These are phyloP conservation scores for Fomitopsis schrenkii DNA, from an alignment of 1,284 basidiomycete species.

Conservation along the genomic window DNA sequence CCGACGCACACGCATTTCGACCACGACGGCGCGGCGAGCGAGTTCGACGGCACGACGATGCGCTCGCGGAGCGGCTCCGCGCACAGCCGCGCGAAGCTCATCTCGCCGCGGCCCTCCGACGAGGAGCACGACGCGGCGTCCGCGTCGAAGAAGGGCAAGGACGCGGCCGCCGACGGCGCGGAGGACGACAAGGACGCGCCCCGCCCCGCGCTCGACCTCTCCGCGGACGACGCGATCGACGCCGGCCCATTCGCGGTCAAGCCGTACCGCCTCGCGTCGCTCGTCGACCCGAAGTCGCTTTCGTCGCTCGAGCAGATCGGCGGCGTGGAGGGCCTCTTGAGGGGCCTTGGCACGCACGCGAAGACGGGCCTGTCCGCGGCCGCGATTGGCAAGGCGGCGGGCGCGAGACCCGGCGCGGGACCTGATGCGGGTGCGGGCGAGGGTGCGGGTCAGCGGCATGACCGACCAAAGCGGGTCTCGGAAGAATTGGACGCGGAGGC, in stretches of 20 bases:
- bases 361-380: slow-evolving; percentile 47
- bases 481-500: slow-evolving; percentile 11
- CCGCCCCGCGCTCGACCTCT: slow-evolving; percentile 33
- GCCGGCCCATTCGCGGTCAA: slow-evolving; percentile 69
- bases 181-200: slow-evolving; percentile 24
- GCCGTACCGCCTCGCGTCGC: slow-evolving; percentile 76
- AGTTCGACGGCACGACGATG: slow-evolving; percentile 24
- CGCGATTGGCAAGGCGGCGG: slow-evolving; percentile 7
- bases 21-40: slow-evolving; percentile 10
- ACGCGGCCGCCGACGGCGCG: slow-evolving; percentile 9
- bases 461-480: slow-evolving; percentile 18
- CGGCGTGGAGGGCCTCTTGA: slow-evolving; percentile 66
- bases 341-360: slow-evolving; percentile 71
- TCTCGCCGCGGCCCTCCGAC: slow-evolving; percentile 7
- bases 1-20: slow-evolving; percentile 37
- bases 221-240: slow-evolving; percentile 61
- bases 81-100: slow-evolving; percentile 19
- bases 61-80: slow-evolving; percentile 18
- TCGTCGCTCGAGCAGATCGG: slow-evolving; percentile 70
- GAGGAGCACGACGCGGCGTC: background rate
- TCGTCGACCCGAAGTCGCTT: slow-evolving; percentile 87
- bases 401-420: slow-evolving; percentile 17
- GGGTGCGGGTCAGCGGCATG: slow-evolving; percentile 33
- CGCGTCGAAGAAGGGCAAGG: slow-evolving; percentile 10
- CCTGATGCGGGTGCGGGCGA: slow-evolving; percentile 18